Conservation (phyloP, 306 rosid species). For the Comarum palustre region DNA sequence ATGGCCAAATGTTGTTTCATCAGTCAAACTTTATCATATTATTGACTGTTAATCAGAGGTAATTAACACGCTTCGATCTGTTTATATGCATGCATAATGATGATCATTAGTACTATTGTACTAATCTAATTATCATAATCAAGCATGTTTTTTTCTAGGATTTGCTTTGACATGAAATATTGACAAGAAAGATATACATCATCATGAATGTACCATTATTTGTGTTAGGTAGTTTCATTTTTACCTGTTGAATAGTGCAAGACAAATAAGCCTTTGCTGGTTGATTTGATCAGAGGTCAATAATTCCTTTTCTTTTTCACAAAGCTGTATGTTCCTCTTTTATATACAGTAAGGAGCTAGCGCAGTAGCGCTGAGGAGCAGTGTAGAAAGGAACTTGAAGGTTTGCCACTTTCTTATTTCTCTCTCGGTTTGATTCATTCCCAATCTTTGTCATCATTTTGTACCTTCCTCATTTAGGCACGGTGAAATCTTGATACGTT, state of each 20-base stretch:
- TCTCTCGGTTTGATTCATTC: neutral
- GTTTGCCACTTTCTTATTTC: slow-evolving; percentile 6
- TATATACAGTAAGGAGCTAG: neutral
- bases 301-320: neutral
- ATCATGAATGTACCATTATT: neutral
- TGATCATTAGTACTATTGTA: slow-evolving; percentile 22
- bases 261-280: neutral
- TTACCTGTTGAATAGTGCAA: neutral
- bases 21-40: slow-evolving; percentile 34
- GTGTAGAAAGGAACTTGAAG: neutral
- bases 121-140: slow-evolving; percentile 42
- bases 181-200: slow-evolving; percentile 7
- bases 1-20: slow-evolving; percentile 33
- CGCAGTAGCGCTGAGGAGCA: neutral
- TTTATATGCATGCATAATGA: slow-evolving; percentile 15
- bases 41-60: slow-evolving; percentile 34
- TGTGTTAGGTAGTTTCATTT: too few species aligned
- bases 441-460: neutral
- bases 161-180: slow-evolving; percentile 20
- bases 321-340: neutral
- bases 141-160: slow-evolving; percentile 24
- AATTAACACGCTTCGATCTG: slow-evolving; percentile 18
- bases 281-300: neutral
- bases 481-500: neutral
- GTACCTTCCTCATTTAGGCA: slow-evolving; percentile 5